Base-by-base conservation (phyloP, 805 yeast genomes). In the Hanseniaspora clermontiae region DNA sequence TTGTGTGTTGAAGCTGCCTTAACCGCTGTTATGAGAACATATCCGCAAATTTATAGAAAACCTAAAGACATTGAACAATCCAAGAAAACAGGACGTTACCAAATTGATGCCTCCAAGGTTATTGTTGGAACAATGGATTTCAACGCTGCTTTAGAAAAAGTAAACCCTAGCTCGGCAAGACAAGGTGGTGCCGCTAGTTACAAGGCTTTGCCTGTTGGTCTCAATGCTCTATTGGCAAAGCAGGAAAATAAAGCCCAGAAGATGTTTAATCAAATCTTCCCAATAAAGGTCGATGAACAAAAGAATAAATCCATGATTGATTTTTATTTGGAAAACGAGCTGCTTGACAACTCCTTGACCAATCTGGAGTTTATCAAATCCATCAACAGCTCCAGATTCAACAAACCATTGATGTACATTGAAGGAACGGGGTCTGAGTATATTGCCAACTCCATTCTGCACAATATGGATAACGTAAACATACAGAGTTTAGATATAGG, bases 1-100 rank as follows among this genome's bases (percentile, higher is more conserved):
- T 72, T 93, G 34, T 89, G 97, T 67, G 91, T 97, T 0, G 98
- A 93, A 66, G 90, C 97, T 34, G 97, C 97, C 0, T 74, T 93
- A 60, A 83, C 84, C 63, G 83, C 96, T 63, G 91, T 93, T 43
- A 97, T 91, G 69, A 74, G 97, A 60, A 79, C 83, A 48, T 91
- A 84, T 62, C 99, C 99, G 0, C 97, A 93, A 68, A 91, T 93
- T 47, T 93, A 93, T 68, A 71, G 77, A 60, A 77, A 90, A 10
- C 74, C 77, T 54, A 45, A 19, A 5, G 45, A 52, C 15, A 37
- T 42, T 6, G 34, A 31, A 17, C 36, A 37, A 29, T 31, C 37
- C 6, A 51, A 36, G 45, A 32, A 27, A n/a, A 43, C 32, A 29
- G 85, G 84, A 49, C 91, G 89, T 65, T 74, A 91, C 45, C 68